phyloP scores from a whole-genome alignment of 805 yeast genomes.

The Candida nanaspora region DNA sequence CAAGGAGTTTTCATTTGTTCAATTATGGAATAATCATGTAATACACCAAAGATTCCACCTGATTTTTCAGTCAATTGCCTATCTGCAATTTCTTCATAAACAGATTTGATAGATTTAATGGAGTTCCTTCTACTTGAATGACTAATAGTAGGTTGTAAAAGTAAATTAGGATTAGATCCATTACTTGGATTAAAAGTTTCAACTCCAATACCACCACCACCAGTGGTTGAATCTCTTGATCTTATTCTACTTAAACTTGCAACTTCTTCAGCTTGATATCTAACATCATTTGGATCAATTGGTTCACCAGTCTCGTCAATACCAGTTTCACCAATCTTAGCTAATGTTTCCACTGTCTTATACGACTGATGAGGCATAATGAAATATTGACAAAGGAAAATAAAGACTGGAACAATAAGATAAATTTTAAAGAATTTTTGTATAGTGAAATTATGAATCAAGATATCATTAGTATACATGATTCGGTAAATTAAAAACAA shows the following conservation, averaged over 20 bases:
- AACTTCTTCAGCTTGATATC: constrained; percentile 16
- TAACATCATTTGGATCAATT: constrained; percentile 34
- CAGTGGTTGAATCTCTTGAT: constrained; percentile 19
- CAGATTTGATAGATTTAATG: constrained; percentile 38
- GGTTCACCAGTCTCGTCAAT: constrained; percentile 64
- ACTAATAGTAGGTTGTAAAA: constrained; percentile 9
- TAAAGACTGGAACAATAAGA: constrained; percentile 71
- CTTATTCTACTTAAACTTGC: too few relatives aligned
- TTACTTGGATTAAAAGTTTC: too few relatives aligned
- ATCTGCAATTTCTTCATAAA: constrained; percentile 62
- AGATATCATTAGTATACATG: constrained; percentile 39
- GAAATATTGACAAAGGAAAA: constrained; percentile 61
- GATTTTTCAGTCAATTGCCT: constrained; percentile 41
- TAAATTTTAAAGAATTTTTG: constrained; percentile 58
- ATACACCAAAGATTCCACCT: constrained; percentile 70
- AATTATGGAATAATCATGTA: constrained; percentile 48
- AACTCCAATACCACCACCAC: too few relatives aligned
- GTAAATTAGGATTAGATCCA: too few relatives aligned
- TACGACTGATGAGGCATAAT: constrained; percentile 79
- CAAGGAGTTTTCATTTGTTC: constrained; percentile 52
- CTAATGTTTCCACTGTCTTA: constrained; percentile 61
- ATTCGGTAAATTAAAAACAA: constrained; percentile 70
- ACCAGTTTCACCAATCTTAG: constrained; percentile 65
- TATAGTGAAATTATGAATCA: constrained; percentile 28
- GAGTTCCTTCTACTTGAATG: constrained; percentile 34